Evolutionary conservation across 805 yeast genomes (phyloP).

Genomic region (Saccharomycopsis sp.): DNA sequence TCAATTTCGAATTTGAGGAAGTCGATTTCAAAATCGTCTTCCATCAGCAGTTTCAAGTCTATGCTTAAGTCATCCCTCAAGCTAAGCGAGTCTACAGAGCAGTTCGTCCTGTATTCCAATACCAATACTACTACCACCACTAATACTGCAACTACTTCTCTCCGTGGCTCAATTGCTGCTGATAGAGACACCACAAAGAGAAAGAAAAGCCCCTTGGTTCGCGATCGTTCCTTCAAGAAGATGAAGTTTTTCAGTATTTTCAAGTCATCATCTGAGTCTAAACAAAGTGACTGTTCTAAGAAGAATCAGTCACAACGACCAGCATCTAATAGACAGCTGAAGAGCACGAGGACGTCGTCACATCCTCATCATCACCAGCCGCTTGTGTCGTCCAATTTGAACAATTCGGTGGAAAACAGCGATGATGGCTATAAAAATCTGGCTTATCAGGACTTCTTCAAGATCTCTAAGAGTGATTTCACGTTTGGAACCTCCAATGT

Average conservation of each 20-base stretch:
- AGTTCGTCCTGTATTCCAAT: not conserved
- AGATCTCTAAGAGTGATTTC: not conserved
- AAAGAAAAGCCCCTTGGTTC: not conserved
- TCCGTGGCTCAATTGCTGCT: not conserved
- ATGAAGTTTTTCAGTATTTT: constrained; percentile 10
- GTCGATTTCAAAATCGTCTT: constrained; percentile 16
- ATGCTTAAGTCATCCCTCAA: constrained; percentile 5
- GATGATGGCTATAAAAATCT: constrained; percentile 2
- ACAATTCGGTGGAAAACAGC: not conserved
- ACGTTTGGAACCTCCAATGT: not conserved
- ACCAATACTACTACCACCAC: not conserved
- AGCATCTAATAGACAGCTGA: not conserved
- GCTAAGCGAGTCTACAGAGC: not conserved
- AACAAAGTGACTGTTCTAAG: no score
- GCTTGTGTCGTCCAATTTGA: not conserved
- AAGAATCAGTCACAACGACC: constrained; percentile 3
- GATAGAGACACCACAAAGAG: not conserved
- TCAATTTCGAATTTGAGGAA: constrained; percentile 13
- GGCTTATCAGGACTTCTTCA: not conserved
- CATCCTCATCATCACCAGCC: not conserved
- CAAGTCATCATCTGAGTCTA: not conserved
- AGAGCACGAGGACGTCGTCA: not conserved
- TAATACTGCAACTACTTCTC: no score
- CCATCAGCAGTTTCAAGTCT: constrained; percentile 15
- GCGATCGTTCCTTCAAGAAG: constrained; percentile 5